Evolutionary conservation across 306 rosid genomes (phyloP), one percentile per base, ranked within the genome.

Genomic region (Vigna unguiculata): DNA sequence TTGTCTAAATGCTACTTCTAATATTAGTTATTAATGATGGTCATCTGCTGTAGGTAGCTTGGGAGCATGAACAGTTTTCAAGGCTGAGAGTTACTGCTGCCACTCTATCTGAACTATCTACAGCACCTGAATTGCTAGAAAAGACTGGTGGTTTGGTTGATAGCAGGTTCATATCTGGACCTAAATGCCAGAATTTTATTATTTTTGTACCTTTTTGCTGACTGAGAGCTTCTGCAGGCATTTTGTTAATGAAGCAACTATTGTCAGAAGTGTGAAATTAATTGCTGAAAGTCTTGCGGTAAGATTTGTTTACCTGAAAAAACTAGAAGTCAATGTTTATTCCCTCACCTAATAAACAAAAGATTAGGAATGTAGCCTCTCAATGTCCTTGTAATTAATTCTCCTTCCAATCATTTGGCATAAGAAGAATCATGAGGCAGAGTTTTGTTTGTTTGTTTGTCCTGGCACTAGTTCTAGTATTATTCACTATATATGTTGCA

Each of bases 1-100:
- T 19, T 75, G 65, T 69, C 67, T 65, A 57, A 71, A 63, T 60
- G 11, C 34, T 77, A 47, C 76, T 21, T 22, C 73, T 63, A 68
- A 78, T 43, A 32, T 32, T 5, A 82, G 79, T 66, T 74, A 66
- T 79, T 87, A 75, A 86, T 84, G 78, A 75, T 75, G 64, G 71
- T 83, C 75, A 70, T 79, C 54, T 86, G 85, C 70, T 90, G 88
- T 89, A 92, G 99, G 99, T 96, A 84, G 98, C 99, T 79, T 96
- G 99, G 99, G 98, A 96, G 90, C 99, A 96, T 71, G 99, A 96
- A 80, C 98, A 96, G 77, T 92, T 96, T 82, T 96, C 99, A 75
- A 88, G 96, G 89, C 82, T 96, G 79, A 88, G 99, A 84, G 96
- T 96, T 82, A 96, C 99, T 71, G 99, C 99, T 49, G 97, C 95